A percentile compares a stretch with the other conserved stretches of the same genome.
Conservation (phyloP, 305 asterid genomes). For the Plantago lanceolata region DNA sequence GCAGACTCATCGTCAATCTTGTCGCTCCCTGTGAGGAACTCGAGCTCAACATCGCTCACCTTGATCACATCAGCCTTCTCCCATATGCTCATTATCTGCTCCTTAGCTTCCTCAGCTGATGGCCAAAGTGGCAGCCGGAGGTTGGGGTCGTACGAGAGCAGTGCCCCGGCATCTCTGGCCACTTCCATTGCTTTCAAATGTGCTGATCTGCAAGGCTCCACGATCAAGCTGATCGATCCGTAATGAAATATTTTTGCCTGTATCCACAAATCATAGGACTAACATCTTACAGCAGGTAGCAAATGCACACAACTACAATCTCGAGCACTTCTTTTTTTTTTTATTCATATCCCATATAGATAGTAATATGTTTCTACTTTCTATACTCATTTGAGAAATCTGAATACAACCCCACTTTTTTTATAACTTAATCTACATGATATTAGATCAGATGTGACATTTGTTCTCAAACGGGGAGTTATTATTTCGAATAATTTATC, state of each 20-base stretch:
- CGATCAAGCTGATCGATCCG: constrained; percentile 59
- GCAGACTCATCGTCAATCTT: constrained; percentile 83
- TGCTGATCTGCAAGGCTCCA: constrained; percentile 65
- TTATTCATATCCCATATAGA: too few species aligned
- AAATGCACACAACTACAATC: too few species aligned
- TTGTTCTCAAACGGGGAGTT: too few species aligned
- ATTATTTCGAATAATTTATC: too few species aligned
- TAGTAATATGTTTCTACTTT: too few species aligned
- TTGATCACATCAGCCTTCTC: constrained; percentile 78
- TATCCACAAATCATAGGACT: too few species aligned
- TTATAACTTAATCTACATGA: too few species aligned
- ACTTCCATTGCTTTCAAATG: constrained; percentile 73
- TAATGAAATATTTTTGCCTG: constrained; percentile 61
- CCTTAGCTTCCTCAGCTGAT: constrained; percentile 62
- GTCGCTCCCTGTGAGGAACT: constrained; percentile 69
- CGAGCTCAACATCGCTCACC: constrained; percentile 80
- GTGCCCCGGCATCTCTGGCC: constrained; percentile 77
- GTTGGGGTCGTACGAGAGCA: constrained; percentile 86
- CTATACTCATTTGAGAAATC: too few species aligned
- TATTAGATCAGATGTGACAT: not conserved
- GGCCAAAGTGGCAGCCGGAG: constrained; percentile 86
- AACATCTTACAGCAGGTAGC: too few species aligned
- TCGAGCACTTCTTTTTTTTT: too few species aligned
- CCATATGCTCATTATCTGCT: constrained; percentile 92
- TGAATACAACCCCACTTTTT: too few species aligned